phyloP scores from a whole-genome alignment of 495 filamentous ascomycete genomes.

The Hyaloscypha bicolor region DNA sequence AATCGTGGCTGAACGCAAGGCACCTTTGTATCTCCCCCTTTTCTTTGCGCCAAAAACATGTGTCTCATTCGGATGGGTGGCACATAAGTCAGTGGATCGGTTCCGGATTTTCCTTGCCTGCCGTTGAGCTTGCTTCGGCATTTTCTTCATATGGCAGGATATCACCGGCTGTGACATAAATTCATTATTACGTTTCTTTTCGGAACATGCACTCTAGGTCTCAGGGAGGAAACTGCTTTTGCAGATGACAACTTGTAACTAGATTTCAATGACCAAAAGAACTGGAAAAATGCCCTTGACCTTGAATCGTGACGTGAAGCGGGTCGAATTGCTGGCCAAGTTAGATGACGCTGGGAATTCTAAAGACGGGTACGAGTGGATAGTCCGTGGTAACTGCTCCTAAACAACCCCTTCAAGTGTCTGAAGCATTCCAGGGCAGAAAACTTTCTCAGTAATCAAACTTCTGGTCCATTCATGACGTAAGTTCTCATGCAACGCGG shows the following conservation, averaged over 20 bases:
- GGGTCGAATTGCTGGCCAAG: background rate
- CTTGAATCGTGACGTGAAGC: background rate
- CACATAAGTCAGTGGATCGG: background rate
- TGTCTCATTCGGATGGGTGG: conserved; percentile 7
- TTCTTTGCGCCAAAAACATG: conserved; percentile 1
- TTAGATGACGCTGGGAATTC: background rate
- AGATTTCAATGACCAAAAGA: conserved; percentile 24
- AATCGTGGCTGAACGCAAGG: conserved; percentile 6
- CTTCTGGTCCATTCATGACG: too few species aligned
- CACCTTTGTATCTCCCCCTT: conserved; percentile 16
- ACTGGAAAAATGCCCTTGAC: background rate
- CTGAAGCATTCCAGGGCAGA: too few species aligned
- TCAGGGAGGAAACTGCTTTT: conserved; percentile 14
- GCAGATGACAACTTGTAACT: conserved; percentile 27
- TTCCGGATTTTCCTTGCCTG: background rate
- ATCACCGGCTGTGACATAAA: conserved; percentile 12
- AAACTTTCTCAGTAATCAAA: too few species aligned
- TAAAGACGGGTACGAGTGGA: too few species aligned
- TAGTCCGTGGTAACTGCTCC: too few species aligned
- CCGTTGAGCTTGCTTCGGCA: background rate
- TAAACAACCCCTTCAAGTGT: too few species aligned
- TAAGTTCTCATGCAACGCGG: too few species aligned
- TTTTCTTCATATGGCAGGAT: background rate
- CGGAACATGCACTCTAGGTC: background rate
- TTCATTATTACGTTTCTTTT: conserved; percentile 25